These are phyloP conservation scores for Tremella fuciformis DNA, from an alignment of 768 basidiomycete genomes.

Conservation along the genomic window DNA sequence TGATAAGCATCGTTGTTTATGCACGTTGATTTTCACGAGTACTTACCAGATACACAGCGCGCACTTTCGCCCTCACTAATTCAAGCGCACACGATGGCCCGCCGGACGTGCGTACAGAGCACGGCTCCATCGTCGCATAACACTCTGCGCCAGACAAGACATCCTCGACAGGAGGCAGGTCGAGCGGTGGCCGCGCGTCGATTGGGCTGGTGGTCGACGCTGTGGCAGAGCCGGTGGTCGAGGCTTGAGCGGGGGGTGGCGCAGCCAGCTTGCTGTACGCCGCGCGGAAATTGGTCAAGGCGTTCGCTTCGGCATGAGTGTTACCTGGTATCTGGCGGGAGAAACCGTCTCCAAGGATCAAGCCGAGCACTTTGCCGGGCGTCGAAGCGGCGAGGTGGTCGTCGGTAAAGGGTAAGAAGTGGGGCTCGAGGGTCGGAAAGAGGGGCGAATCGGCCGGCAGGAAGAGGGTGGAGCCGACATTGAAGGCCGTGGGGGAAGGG, in stretches of 20 bases:
- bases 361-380: slow-evolving; percentile 24
- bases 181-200: background rate
- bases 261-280: slow-evolving; percentile 47
- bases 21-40: background rate
- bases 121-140: slow-evolving; percentile 96
- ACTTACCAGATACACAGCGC: slow-evolving; percentile 67
- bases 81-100: slow-evolving; percentile 80
- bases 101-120: slow-evolving; percentile 83
- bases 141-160: slow-evolving; percentile 66
- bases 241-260: background rate
- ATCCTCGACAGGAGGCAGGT: slow-evolving; percentile 53
- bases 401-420: slow-evolving; percentile 30
- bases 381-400: background rate
- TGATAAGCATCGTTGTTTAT: background rate
- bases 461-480: slow-evolving; percentile 48
- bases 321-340: slow-evolving; percentile 87
- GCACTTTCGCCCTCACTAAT: slow-evolving; percentile 66
- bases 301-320: slow-evolving; percentile 96
- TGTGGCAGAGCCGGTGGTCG: background rate
- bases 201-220: background rate
- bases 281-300: slow-evolving; percentile 66
- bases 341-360: slow-evolving; percentile 73
- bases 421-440: slow-evolving; percentile 18
- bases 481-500: slow-evolving; percentile 46
- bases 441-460: slow-evolving; percentile 34